phyloP scores from a whole-genome alignment of 129 eudicot species.

The sunflower (Helianthus annuus) region HanXRQr2.0-SUNRISE NC_035438.2:52035401-52035900 shows the following conservation, averaged over 20 bases:
- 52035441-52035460: conserved; percentile 90
- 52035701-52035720: too few relatives aligned
- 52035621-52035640: conserved; percentile 95
- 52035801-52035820: too few relatives aligned
- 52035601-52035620: conserved; percentile 99
- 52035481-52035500: conserved; percentile 6
- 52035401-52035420: conserved; percentile 90
- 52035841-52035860: too few relatives aligned
- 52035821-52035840: too few relatives aligned
- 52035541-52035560: not conserved
- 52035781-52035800: too few relatives aligned
- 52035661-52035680: conserved; percentile 83
- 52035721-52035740: too few relatives aligned
- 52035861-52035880: too few relatives aligned
- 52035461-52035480: not conserved
- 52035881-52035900: too few relatives aligned
- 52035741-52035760: too few relatives aligned
- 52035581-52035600: conserved; percentile 98
- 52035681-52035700: too few relatives aligned
- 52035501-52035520: not conserved
- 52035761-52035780: too few relatives aligned
- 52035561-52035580: conserved; percentile 5
- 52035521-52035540: not conserved
- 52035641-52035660: conserved; percentile 97
- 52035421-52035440: conserved; percentile 90